Conservation (phyloP, 805 yeast genomes). For the Hanseniaspora thailandica region DNA sequence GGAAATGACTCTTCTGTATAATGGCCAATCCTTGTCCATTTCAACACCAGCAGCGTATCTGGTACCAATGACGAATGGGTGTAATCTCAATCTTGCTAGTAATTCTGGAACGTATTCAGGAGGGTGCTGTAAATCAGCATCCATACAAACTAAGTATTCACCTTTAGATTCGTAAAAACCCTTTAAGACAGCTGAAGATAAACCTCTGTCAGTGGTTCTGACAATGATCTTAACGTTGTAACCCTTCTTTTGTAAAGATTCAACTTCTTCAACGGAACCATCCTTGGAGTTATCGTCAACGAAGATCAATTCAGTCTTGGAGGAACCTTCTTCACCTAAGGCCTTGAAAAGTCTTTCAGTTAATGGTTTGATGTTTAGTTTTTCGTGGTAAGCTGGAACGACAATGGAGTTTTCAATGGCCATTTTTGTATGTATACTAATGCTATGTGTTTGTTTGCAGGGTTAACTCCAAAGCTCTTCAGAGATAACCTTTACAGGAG, state of each 20-base stretch:
- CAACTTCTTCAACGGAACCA: conserved; percentile 44
- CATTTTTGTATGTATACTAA: neutral
- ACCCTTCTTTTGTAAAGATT: conserved; percentile 34
- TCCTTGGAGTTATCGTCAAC: conserved; percentile 43
- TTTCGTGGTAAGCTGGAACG: conserved; percentile 44
- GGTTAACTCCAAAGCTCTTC: neutral
- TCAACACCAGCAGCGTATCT: conserved; percentile 46
- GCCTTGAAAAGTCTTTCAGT: conserved; percentile 41
- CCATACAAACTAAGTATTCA: conserved; percentile 40
- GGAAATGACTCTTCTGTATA: conserved; percentile 39
- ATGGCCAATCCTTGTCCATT: conserved; percentile 44
- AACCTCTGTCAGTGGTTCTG: conserved; percentile 40
- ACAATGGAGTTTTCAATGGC: conserved; percentile 33
- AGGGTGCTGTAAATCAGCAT: conserved; percentile 44
- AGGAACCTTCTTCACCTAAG: conserved; percentile 33
- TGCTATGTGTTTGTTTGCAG: neutral
- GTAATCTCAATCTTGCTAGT: conserved; percentile 31
- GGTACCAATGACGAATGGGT: conserved; percentile 40
- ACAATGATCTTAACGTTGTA: conserved; percentile 40
- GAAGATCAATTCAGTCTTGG: conserved; percentile 37
- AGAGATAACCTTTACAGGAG: neutral
- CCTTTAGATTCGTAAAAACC: conserved; percentile 40
- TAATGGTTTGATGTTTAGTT: conserved; percentile 37
- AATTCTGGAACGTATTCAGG: conserved; percentile 41
- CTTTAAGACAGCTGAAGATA: conserved; percentile 39